These are phyloP conservation scores for Globisporangium heterothallicum DNA, from an alignment of 352 stramenopile species.

Conservation along the genomic window DNA sequence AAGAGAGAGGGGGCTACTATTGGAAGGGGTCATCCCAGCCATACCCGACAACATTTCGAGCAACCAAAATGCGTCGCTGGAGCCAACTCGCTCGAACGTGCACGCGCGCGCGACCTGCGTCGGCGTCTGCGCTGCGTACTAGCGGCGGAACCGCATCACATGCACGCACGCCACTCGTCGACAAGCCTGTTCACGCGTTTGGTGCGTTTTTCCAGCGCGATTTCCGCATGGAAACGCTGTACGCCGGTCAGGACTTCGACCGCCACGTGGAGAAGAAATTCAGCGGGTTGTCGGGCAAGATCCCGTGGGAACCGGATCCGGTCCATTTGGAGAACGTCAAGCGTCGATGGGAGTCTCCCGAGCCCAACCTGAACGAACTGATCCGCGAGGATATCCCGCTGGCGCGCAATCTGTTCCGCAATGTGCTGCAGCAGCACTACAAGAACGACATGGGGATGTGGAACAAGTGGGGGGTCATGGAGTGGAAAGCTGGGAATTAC, in stretches of 20 bases:
- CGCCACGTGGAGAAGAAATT: slow-evolving; percentile 76
- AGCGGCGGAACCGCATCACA: no score
- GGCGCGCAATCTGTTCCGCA: slow-evolving; percentile 71
- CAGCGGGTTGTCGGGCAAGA: slow-evolving; percentile 67
- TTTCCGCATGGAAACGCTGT: slow-evolving; percentile 49
- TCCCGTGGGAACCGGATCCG: slow-evolving; percentile 67
- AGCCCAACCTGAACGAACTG: slow-evolving; percentile 74
- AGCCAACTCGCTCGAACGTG: slow-evolving; percentile 2
- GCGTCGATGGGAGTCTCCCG: slow-evolving; percentile 42
- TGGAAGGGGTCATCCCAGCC: neutral
- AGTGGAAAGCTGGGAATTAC: slow-evolving; percentile 83
- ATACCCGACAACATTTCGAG: neutral
- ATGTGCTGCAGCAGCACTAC: slow-evolving; percentile 76
- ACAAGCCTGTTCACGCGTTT: neutral
- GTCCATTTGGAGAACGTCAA: slow-evolving; percentile 54
- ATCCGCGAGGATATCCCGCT: slow-evolving; percentile 72
- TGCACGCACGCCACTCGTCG: neutral
- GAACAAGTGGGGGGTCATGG: slow-evolving; percentile 89
- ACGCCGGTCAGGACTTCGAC: slow-evolving; percentile 60
- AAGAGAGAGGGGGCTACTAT: neutral
- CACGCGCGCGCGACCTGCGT: neutral
- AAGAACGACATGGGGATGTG: slow-evolving; percentile 85
- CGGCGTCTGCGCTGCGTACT: no score
- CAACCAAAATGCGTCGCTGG: slow-evolving; percentile 7
- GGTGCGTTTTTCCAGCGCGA: neutral